Percentiles rank a stretch among this genome's conserved stretches.
Evolutionary conservation across 345 rosid species (phyloP).

Genomic region (Nephelium lappaceum): DNA sequence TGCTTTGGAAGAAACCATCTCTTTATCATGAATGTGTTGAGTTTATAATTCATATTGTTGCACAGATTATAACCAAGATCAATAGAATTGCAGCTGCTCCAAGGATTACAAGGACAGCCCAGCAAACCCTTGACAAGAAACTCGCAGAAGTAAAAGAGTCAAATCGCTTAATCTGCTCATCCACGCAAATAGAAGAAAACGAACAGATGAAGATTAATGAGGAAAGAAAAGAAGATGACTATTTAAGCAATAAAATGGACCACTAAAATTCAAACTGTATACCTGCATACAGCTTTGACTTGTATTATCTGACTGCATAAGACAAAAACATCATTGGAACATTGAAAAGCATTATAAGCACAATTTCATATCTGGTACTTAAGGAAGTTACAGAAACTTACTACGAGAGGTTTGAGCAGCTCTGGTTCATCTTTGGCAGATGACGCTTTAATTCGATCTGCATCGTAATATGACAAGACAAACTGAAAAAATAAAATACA

Average conservation of each 20-base stretch:
- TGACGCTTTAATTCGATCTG: slow-evolving; percentile 24
- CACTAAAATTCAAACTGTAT: not conserved
- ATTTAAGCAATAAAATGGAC: not conserved
- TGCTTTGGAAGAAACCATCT: not conserved
- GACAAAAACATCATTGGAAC: not conserved
- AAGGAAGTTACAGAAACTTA: slow-evolving; percentile 27
- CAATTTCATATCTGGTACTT: not conserved
- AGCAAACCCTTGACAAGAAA: slow-evolving; percentile 27
- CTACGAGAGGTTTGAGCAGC: slow-evolving; percentile 39
- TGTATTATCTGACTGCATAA: slow-evolving; percentile 28
- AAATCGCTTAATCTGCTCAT: slow-evolving; percentile 18
- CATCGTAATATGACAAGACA: slow-evolving; percentile 8
- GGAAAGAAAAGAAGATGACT: not conserved
- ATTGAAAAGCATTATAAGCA: not conserved
- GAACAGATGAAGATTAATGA: not conserved
- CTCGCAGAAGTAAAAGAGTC: slow-evolving; percentile 6
- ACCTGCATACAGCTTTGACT: slow-evolving; percentile 26
- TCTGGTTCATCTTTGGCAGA: slow-evolving; percentile 25
- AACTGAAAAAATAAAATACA: not conserved
- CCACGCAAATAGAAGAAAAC: not conserved
- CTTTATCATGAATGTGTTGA: not conserved
- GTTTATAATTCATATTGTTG: slow-evolving; percentile 29
- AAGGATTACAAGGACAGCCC: slow-evolving; percentile 30
- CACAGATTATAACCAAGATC: slow-evolving; percentile 40
- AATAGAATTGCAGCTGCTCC: slow-evolving; percentile 39